Base-by-base conservation (phyloP, 441 rosid species). In the Cnidoscolus chayamansa region DNA sequence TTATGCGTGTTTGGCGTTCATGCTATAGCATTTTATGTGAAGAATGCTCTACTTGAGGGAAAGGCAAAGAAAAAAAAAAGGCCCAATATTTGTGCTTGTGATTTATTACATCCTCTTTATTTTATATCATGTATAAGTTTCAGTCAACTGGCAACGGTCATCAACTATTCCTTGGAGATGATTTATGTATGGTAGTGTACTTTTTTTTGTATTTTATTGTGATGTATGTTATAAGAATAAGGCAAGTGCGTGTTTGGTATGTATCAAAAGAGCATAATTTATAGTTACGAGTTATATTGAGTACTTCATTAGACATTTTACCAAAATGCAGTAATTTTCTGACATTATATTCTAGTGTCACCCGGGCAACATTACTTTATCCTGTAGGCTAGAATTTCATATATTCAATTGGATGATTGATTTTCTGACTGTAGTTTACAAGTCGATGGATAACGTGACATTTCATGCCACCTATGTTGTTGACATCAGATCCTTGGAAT, bases 401-500 rank as follows among this genome's bases (percentile, higher is more conserved):
- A 7, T 65, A 45, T 12, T 65, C 56, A 15, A 35, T 32, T 51
- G 60, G 30, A 8, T 12, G 1, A 4, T 4, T 35, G 37, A 65
- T 3, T 51, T 20, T 20, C 3, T 20, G 17, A 56, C 73, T 43
- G 35, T 1, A 5, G 54, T 1, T 3, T 45, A 7, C 10, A 32
- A 19, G 45, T 25, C 17, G 45, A 48, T 25, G 32, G 25, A 6
- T 65, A 16, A 47, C 56, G n/a, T 25, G 37, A 59, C 20, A 1
- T 40, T 17, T 65, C 10, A 9, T n/a, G 7, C 43, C 5, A 74
- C 17, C 1, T 67, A 31, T 17, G 19, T 47, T 72, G 49, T 48
- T 66, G 43, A 60, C 74, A 20, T 54, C 82, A 96, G 97, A 83
- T 96, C 76, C 87, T 96, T 72, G 97, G 97, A 75, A 77, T 92